Conservation (phyloP, 495 filamentous ascomycete genomes). For the Aspergillus diversus region DNA sequence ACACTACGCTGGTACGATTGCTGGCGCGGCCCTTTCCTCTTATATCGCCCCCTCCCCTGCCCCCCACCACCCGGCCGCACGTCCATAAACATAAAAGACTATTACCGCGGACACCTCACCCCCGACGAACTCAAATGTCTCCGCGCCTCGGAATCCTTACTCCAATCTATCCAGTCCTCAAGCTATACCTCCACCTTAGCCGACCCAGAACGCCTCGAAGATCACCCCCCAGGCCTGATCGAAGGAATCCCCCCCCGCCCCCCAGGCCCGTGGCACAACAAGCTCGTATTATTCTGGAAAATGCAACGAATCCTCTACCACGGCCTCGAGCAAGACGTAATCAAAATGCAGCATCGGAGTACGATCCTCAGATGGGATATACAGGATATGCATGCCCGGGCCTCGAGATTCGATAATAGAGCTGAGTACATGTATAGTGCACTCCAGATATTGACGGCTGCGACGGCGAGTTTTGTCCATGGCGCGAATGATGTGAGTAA, state of each 20-base stretch:
- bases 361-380: conserved; percentile 15
- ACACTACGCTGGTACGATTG: conserved; percentile 12
- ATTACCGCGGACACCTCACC: conserved; percentile 18
- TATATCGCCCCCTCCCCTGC: conserved; percentile 4
- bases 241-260: conserved; percentile 14
- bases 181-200: not conserved
- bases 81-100: conserved; percentile 14
- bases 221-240: not conserved
- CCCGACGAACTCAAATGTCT: conserved; percentile 18
- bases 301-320: conserved; percentile 11
- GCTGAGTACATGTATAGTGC: conserved; percentile 19
- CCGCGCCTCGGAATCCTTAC: conserved; percentile 10
- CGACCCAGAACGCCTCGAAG: conserved; percentile 8
- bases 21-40: conserved; percentile 14
- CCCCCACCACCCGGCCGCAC: conserved; percentile 12
- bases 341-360: conserved; percentile 12
- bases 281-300: conserved; percentile 3
- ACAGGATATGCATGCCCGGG: conserved; percentile 18
- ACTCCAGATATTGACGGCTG: conserved; percentile 16
- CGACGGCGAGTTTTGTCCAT: conserved; percentile 16
- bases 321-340: conserved; percentile 17
- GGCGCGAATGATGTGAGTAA: conserved; percentile 17
- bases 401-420: conserved; percentile 12
- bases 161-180: conserved; percentile 14
- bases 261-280: conserved; percentile 3